Percentiles rank a stretch among this genome's conserved stretches.
These are phyloP conservation scores for Boletus vermiculosoides DNA, from an alignment of 768 basidiomycete species.

Conservation along the genomic window DNA sequence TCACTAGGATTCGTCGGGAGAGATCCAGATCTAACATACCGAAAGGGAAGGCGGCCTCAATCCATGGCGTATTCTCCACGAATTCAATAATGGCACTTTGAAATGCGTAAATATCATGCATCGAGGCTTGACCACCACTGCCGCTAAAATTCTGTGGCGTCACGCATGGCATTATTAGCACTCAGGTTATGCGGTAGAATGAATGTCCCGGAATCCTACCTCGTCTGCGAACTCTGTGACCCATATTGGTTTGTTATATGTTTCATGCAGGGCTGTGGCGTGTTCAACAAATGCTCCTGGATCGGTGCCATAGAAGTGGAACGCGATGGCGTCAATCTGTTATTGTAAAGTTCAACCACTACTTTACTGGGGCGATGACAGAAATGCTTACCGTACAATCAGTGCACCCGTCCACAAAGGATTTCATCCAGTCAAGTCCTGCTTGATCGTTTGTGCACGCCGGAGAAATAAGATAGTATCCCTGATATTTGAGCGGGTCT, in stretches of 20 bases:
- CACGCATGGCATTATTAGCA: not conserved
- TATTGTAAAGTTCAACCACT: not conserved
- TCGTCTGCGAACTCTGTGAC: slow-evolving; percentile 74
- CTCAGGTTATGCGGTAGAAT: not conserved
- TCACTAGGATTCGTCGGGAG: not conserved
- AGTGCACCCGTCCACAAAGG: slow-evolving; percentile 53
- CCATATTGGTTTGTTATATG: slow-evolving; percentile 49
- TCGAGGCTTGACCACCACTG: slow-evolving; percentile 38
- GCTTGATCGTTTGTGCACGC: slow-evolving; percentile 63
- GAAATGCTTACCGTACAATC: slow-evolving; percentile 49
- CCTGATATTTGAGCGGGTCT: slow-evolving; percentile 54
- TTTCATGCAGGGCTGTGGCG: slow-evolving; percentile 46
- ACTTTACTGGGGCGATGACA: not conserved
- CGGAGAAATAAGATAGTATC: slow-evolving; percentile 65
- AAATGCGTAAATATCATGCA: slow-evolving; percentile 47
- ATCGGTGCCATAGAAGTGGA: slow-evolving; percentile 71
- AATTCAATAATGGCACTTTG: slow-evolving; percentile 43
- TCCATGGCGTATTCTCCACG: slow-evolving; percentile 42
- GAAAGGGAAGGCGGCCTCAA: slow-evolving; percentile 54
- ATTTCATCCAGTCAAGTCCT: slow-evolving; percentile 65
- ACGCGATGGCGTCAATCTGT: slow-evolving; percentile 58
- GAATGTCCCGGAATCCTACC: slow-evolving; percentile 32
- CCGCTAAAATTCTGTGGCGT: slow-evolving; percentile 52
- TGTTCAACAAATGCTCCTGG: slow-evolving; percentile 51
- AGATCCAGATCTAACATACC: slow-evolving; percentile 44